These are phyloP conservation scores for Russula foetens DNA, from an alignment of 768 basidiomycete species.

Conservation along the genomic window DNA sequence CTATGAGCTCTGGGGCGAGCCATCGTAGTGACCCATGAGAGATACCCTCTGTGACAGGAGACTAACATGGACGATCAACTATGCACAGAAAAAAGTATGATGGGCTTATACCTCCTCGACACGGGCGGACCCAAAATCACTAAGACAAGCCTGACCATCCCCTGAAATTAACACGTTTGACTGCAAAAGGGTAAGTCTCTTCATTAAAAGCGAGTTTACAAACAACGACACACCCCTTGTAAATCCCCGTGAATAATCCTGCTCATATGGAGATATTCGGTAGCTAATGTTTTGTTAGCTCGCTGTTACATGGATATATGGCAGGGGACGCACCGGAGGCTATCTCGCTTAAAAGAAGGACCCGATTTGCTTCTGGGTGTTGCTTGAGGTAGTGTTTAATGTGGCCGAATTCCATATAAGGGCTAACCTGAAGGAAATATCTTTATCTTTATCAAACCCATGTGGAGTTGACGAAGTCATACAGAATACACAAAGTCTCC, in stretches of 20 bases:
- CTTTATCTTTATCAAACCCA: not conserved
- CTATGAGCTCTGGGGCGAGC: slow-evolving; percentile 16
- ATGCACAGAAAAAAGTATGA: not conserved
- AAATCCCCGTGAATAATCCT: slow-evolving; percentile 14
- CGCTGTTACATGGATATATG: not conserved
- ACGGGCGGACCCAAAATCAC: slow-evolving; percentile 11
- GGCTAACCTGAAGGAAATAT: slow-evolving; percentile 1
- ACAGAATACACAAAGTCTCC: slow-evolving; percentile 8
- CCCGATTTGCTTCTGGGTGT: slow-evolving; percentile 1
- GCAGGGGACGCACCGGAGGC: slow-evolving; percentile 4
- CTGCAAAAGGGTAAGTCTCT: not conserved
- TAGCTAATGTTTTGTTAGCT: slow-evolving; percentile 1
- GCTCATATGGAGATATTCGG: slow-evolving; percentile 10
- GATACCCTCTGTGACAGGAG: not conserved
- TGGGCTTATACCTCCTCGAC: slow-evolving; percentile 6
- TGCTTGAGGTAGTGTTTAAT: slow-evolving; percentile 2
- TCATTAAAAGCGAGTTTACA: not conserved
- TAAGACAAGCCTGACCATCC: slow-evolving; percentile 1
- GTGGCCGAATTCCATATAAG: slow-evolving; percentile 12
- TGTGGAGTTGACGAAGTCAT: not conserved
- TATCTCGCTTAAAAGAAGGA: slow-evolving; percentile 5
- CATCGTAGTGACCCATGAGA: slow-evolving; percentile 7
- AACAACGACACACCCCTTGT: slow-evolving; percentile 6
- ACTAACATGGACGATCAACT: not conserved
- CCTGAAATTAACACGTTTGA: slow-evolving; percentile 8